Percentiles rank a stretch among this genome's conserved stretches.
Conservation (phyloP, 306 rosid species). For the Prunus mira region DNA sequence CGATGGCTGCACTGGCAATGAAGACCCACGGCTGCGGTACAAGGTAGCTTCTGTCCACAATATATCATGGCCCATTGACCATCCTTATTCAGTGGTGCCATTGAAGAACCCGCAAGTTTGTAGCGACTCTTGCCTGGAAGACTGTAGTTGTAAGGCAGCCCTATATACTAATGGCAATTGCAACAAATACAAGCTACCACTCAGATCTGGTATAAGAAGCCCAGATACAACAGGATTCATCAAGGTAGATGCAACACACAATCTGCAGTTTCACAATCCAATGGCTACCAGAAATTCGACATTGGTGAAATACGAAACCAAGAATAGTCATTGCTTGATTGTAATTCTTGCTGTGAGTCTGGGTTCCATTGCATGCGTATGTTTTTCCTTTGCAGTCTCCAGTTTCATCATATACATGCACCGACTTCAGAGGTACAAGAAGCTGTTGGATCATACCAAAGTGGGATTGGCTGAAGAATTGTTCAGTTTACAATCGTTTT, state of each 20-base stretch:
- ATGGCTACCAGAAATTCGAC: not conserved
- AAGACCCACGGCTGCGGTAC: not conserved
- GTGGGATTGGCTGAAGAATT: too few relatives aligned
- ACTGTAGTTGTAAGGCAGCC: conserved; percentile 15
- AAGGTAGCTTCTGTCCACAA: not conserved
- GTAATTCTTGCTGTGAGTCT: not conserved
- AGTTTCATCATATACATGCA: too few relatives aligned
- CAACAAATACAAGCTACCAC: conserved; percentile 11
- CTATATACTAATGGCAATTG: not conserved
- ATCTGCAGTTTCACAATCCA: not conserved
- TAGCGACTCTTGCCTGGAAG: conserved; percentile 4
- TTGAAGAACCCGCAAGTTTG: not conserved
- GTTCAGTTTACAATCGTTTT: too few relatives aligned
- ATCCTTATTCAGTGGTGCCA: not conserved
- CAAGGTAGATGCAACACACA: not conserved
- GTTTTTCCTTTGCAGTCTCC: too few relatives aligned
- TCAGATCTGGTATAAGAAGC: not conserved
- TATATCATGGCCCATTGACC: not conserved
- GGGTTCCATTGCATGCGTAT: not conserved
- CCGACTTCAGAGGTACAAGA: too few relatives aligned
- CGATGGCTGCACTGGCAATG: not conserved
- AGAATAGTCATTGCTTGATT: not conserved
- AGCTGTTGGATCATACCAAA: too few relatives aligned
- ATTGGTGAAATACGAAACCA: too few relatives aligned
- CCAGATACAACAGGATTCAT: not conserved